Evolutionary conservation across 2,329 filamentous ascomycete species (phyloP).

Genomic region (Xylariaceae sp.): DNA sequence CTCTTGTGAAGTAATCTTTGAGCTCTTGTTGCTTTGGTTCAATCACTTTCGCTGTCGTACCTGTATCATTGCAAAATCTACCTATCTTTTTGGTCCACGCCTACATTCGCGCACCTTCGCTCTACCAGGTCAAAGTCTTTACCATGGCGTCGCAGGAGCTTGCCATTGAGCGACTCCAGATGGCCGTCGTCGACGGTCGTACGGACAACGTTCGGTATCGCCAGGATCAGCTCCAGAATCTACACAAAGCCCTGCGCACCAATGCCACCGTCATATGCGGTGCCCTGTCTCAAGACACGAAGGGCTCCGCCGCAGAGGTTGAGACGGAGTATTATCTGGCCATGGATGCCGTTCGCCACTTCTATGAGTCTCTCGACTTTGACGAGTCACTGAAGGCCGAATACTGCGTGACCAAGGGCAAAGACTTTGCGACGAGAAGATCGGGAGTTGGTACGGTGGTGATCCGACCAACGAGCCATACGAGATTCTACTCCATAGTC

Average conservation of each 20-base stretch:
- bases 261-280: slow-evolving; percentile 24
- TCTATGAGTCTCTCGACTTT: slow-evolving; percentile 25
- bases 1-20: too few relatives aligned
- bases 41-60: too few relatives aligned
- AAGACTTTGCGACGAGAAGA: slow-evolving; percentile 18
- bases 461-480: slow-evolving; percentile 27
- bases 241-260: slow-evolving; percentile 29
- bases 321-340: slow-evolving; percentile 26
- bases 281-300: slow-evolving; percentile 28
- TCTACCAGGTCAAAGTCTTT: neutral
- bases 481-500: slow-evolving; percentile 28
- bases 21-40: too few relatives aligned
- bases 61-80: too few relatives aligned
- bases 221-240: slow-evolving; percentile 32
- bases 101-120: too few relatives aligned
- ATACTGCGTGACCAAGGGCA: slow-evolving; percentile 24
- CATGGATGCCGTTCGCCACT: slow-evolving; percentile 25
- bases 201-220: slow-evolving; percentile 33
- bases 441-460: slow-evolving; percentile 25
- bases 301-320: slow-evolving; percentile 28
- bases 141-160: slow-evolving; percentile 7
- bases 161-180: slow-evolving; percentile 26
- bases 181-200: slow-evolving; percentile 34
- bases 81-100: too few relatives aligned
- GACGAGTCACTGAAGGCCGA: slow-evolving; percentile 23